Base-by-base conservation (phyloP, 176 grass and related monocot species). In the Oryza australiensis region DNA sequence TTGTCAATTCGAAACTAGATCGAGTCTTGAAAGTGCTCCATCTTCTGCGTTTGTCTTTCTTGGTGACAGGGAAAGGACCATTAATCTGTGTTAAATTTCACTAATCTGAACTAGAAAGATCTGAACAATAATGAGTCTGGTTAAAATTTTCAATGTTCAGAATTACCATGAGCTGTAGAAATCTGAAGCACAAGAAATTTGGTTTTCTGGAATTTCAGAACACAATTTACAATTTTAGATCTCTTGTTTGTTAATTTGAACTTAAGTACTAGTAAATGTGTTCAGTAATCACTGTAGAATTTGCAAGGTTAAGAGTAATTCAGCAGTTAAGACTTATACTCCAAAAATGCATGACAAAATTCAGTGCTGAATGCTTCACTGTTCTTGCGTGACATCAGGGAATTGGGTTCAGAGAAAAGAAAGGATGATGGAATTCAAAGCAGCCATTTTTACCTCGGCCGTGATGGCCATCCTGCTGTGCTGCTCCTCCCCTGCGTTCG, bases 381-480 rank as follows among this genome's bases (percentile, higher is more conserved):
- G 14, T 93, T 93, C 33, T 46, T 91, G 72, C 4, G 4, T 86
- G 81, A 72, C 43, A 45, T 5, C 86, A 90, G 90, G 83, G 70
- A 86, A 66, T 80, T 34, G 27, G 28, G 63, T 70, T 32, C 77
- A 66, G 67, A 65, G 40, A 70, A 78, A 78, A 74, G 72, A 69
- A 73, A 74, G 71, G 9, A 46, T 5, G 42, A 95, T 98, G 95
- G 86, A 82, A 75, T 38, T 90, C 29, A 66, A 59, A 43, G 37
- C 74, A 64, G 24, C 48, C 60, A 68, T 90, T 62, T 40, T 95
- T 12, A 27, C 66, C 13, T 77, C 73, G 55, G 62, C 80, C 2
- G 9, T 98, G 38, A 41, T 98, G 43, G 80, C 71, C 72, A 64
- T 91, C 16, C 18, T 85, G 78, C 81, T 91, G 5, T 91, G 88